Evolutionary conservation across 257 asterid species (phyloP), one percentile per base, ranked within the genome.

Genomic region (Cruciata laevipes): DNA sequence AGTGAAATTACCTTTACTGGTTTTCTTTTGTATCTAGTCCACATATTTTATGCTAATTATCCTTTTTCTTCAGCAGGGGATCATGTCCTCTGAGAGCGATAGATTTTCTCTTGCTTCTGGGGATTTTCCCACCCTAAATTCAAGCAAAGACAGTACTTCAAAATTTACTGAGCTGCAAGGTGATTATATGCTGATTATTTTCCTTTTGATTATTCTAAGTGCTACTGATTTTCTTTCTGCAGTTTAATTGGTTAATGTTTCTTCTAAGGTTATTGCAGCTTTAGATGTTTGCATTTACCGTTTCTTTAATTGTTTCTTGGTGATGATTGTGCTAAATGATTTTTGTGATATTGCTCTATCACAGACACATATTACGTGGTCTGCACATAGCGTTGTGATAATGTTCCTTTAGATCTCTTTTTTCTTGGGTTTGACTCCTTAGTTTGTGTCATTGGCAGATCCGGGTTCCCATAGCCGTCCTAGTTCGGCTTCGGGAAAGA

Each of bases 51-150:
- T 21, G 32, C 16, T 37, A 40, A 55, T 38, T 61, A 37, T 17
- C 58, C 32, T 71, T 47, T 53, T 65, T n/a, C 63, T 67, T 75
- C 69, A 80, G 72, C 89, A 94, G 98, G 97, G 95, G 63, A 82
- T 76, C 31, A 79, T 75, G 58, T 76, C 93, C 70, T 69, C 84
- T 71, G 86, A 86, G 76, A 95, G 80, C 67, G 96, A 88, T 60
- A 89, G 79, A 17, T 90, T 90, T 77, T 84, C 99, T 33, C 85
- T 90, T 71, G 81, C 81, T 74, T 80, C 96, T 73, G 96, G 97
- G 71, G 97, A 94, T 81, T 94, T 94, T 87, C 97, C 99, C 8
- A 87, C 89, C 30, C 99, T 90, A 63, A 89, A 90, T 25, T 65
- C 96, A 24, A 95, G 83, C 74, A 90, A 77, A 82, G 95, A 84